A percentile compares a stretch with the other conserved stretches of the same genome.
phyloP scores from a whole-genome alignment of 2,329 filamentous ascomycete species.

The Rhynchosporium secalis region DNA sequence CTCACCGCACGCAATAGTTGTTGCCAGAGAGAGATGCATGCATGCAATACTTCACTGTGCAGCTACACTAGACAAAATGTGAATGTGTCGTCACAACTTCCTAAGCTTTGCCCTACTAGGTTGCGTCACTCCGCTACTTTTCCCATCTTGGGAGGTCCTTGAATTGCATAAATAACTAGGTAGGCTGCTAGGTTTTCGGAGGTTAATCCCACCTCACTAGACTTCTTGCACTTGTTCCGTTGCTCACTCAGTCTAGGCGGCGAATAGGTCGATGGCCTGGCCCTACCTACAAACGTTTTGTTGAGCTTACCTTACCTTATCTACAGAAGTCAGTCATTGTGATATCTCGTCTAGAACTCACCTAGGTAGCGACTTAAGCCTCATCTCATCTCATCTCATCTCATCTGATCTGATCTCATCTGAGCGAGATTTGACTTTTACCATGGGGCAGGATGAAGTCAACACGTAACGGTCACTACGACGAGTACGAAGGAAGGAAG shows the following conservation, averaged over 20 bases:
- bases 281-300: background rate
- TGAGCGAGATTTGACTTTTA: no score
- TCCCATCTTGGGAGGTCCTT: background rate
- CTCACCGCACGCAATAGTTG: constrained; percentile 5
- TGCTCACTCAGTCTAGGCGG: no score
- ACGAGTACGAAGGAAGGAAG: background rate
- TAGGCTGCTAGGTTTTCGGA: no score
- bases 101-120: background rate
- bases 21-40: background rate
- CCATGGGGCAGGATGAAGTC: no score
- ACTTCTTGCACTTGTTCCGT: no score
- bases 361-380: background rate
- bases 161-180: no score
- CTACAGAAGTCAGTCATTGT: no score
- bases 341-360: background rate
- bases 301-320: background rate
- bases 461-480: no score
- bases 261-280: background rate
- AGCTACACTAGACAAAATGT: background rate
- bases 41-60: background rate
- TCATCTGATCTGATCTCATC: background rate
- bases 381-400: background rate
- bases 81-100: background rate
- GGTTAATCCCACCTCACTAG: no score
- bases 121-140: constrained; percentile 1